Evolutionary conservation across 2,329 filamentous ascomycete genomes (phyloP), one percentile per base, ranked within the genome.

Genomic region (Scedosporium minutisporum): DNA sequence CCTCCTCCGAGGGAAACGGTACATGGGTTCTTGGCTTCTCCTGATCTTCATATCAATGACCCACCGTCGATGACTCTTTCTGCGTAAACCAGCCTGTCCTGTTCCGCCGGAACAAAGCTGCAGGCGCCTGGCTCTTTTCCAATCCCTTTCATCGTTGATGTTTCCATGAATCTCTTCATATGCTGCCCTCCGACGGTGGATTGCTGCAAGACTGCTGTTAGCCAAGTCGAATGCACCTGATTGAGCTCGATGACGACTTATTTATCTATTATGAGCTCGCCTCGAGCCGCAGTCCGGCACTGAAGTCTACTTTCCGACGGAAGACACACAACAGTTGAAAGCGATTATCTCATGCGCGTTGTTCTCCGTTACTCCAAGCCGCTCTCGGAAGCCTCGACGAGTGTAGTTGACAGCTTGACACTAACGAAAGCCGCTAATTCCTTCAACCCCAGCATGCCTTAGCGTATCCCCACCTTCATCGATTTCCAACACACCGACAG

Each of bases 231-330:
- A 27, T 55, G 23, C 23, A 29, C 12, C 23, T 16, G 4, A 23
- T 55, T 12, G 23, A 27, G 41, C 29, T 33, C 44, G 59, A 61
- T 61, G 44, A 61, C 59, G 59, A 61, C 59, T 61, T 61, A 61
- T 53, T 7, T 53, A 46, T 61, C 59, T 27, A 29, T 27, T 51
- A 61, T 53, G 59, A 61, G 59, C 59, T 51, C 41, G 29, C 42
- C 25, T 61, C 59, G 44, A 53, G 59, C 59, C 59, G 59, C 44
- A 53, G 42, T 10, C 5, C 25, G 59, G 42, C 25, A n/a, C 41
- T 29, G 59, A 14, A 25, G 10, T 23, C 18, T 48, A 21, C 44
- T 48, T 60, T 27, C 42, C 59, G 44, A 53, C 38, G 58, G 21
- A 23, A 42, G 44, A 18, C 14, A 27, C 59, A 38, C 33, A 38